Percentiles rank a stretch among this genome's conserved stretches.
Conservation (phyloP, 306 rosid species). For the Begonia loranthoides region DNA sequence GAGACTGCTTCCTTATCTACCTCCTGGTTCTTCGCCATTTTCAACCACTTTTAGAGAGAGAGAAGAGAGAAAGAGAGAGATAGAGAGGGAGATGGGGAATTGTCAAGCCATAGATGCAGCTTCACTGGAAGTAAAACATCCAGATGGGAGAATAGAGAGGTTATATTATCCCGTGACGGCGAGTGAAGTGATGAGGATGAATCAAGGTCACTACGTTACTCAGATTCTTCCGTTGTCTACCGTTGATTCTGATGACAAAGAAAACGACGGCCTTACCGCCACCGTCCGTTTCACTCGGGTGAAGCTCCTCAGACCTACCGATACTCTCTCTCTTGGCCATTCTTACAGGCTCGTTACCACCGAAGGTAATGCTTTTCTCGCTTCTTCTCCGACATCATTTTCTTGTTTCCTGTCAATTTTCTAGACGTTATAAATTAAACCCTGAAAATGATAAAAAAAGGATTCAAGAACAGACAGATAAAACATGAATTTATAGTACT, state of each 20-base stretch:
- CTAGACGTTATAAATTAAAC: background rate
- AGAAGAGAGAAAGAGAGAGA: background rate
- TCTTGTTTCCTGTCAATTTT: background rate
- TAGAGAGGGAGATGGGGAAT: conserved; percentile 3
- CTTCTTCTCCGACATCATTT: background rate
- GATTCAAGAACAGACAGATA: too few relatives aligned
- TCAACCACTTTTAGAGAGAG: background rate
- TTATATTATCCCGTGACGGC: background rate
- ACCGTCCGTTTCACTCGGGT: background rate
- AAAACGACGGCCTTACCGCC: background rate
- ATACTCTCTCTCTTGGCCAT: conserved; percentile 1
- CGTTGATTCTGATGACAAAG: background rate
- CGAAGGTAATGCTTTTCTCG: conserved; percentile 4
- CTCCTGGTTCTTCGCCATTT: too few relatives aligned
- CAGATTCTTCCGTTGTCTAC: background rate
- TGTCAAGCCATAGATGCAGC: conserved; percentile 3
- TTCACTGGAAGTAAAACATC: background rate
- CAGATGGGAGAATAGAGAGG: background rate
- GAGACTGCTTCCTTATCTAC: too few relatives aligned
- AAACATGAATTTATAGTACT: too few relatives aligned
- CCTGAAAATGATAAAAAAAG: too few relatives aligned
- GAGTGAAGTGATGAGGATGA: background rate
- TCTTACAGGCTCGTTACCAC: background rate
- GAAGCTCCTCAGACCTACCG: conserved; percentile 3
- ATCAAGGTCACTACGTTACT: conserved; percentile 2